A percentile compares a stretch with the other conserved stretches of the same genome.
phyloP scores from a whole-genome alignment of 2,329 filamentous ascomycete species.

The Domatiomyces globalis region DNA sequence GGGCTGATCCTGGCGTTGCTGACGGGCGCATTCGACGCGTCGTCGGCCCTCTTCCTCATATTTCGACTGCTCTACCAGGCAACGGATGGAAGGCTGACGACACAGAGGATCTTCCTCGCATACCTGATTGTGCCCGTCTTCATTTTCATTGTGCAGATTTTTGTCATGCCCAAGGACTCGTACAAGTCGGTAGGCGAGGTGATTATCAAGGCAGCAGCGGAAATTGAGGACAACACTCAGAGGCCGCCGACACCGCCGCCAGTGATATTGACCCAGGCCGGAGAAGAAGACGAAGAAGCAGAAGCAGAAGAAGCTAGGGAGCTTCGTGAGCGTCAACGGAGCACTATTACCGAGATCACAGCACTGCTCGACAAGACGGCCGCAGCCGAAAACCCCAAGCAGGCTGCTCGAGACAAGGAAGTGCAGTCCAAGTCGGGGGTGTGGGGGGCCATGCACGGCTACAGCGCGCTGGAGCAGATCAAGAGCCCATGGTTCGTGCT shows the following conservation, averaged over 20 bases:
- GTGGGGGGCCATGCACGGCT: conserved; percentile 72
- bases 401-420: conserved; percentile 45
- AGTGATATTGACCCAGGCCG: conserved; percentile 38
- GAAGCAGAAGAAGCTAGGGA: conserved; percentile 37
- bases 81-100: conserved; percentile 43
- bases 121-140: conserved; percentile 58
- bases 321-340: conserved; percentile 44
- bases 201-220: conserved; percentile 53
- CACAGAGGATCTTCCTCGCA: conserved; percentile 53
- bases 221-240: conserved; percentile 22
- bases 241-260: conserved; percentile 22
- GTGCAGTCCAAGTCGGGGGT: conserved; percentile 60
- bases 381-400: conserved; percentile 37
- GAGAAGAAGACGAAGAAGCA: conserved; percentile 30
- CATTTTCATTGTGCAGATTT: conserved; percentile 53
- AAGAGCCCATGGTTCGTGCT: conserved; percentile 69
- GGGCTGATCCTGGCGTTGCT: conserved; percentile 67
- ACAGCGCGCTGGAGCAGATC: conserved; percentile 58
- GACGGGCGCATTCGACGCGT: conserved; percentile 72
- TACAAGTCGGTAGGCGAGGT: conserved; percentile 81
- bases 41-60: conserved; percentile 60
- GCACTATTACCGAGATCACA: conserved; percentile 56
- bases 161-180: conserved; percentile 57
- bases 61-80: conserved; percentile 58
- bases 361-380: conserved; percentile 54